phyloP scores from a whole-genome alignment of 108 stramenopile genomes.

The Nannochloropsis oceanica region DNA sequence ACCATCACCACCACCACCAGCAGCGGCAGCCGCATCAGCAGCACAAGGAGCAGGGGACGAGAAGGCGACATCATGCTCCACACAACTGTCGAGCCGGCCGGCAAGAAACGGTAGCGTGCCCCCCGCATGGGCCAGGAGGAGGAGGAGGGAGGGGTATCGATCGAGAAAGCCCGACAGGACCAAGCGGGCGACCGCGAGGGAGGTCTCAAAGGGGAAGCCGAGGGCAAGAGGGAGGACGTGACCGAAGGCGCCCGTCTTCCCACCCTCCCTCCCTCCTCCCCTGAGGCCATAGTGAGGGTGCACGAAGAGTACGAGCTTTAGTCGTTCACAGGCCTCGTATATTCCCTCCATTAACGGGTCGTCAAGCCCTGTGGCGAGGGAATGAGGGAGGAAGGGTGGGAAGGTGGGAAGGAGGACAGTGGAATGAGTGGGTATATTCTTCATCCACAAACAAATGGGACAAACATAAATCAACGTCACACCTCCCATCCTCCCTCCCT shows the following conservation, averaged over 20 bases:
- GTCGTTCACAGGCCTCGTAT: neutral
- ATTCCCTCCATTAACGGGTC: conserved; percentile 1
- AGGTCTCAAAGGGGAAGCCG: conserved; percentile 37
- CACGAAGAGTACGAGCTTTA: conserved; percentile 1
- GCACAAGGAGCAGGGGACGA: too few relatives aligned
- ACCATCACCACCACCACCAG: too few relatives aligned
- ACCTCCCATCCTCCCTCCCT: too few relatives aligned
- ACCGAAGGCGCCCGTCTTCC: conserved; percentile 2
- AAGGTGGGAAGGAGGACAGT: too few relatives aligned
- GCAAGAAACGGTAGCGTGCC: conserved; percentile 24
- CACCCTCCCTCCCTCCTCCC: neutral
- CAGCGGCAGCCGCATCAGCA: too few relatives aligned
- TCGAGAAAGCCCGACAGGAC: conserved; percentile 20
- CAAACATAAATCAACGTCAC: too few relatives aligned
- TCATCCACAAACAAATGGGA: too few relatives aligned
- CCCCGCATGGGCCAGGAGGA: conserved; percentile 29
- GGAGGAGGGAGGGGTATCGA: neutral
- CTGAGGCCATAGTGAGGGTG: conserved; percentile 33
- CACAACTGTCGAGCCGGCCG: conserved; percentile 28
- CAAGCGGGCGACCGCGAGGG: conserved; percentile 9
- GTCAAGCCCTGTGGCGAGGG: conserved; percentile 17
- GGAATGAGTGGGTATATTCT: too few relatives aligned
- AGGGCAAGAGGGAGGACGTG: conserved; percentile 27
- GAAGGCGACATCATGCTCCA: conserved; percentile 8
- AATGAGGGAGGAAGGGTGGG: too few relatives aligned